These are phyloP conservation scores for Chaetomiaceae sp. DNA, from an alignment of 2,329 filamentous ascomycete genomes.

Conservation along the genomic window DNA sequence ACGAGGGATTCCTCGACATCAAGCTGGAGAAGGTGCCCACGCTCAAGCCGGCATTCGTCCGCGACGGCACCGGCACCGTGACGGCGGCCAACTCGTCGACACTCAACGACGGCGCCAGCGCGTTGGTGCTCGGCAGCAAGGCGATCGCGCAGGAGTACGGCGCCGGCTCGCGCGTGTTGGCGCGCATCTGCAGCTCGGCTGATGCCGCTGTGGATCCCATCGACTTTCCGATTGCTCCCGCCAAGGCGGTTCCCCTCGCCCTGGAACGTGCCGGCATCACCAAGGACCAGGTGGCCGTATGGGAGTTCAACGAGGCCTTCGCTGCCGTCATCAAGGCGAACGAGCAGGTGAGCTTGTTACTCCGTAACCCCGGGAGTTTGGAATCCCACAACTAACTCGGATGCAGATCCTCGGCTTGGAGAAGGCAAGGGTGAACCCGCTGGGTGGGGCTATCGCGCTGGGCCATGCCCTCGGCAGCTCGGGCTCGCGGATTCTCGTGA, in stretches of 20 bases:
- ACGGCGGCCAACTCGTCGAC: constrained; percentile 93
- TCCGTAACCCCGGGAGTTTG: not conserved
- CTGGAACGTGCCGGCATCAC: constrained; percentile 83
- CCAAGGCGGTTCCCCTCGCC: constrained; percentile 86
- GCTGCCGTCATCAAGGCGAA: constrained; percentile 94
- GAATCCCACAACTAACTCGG: constrained; percentile 12
- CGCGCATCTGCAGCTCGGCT: constrained; percentile 75
- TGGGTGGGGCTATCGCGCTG: constrained; percentile 86
- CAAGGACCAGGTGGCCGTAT: constrained; percentile 84
- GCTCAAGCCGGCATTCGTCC: constrained; percentile 85
- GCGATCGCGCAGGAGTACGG: constrained; percentile 77
- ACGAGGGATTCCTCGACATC: constrained; percentile 84
- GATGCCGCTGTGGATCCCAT: constrained; percentile 88
- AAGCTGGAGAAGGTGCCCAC: constrained; percentile 80
- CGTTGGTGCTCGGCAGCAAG: constrained; percentile 77
- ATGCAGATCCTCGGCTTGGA: constrained; percentile 70
- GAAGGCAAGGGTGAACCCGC: constrained; percentile 72
- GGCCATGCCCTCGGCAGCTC: constrained; percentile 93
- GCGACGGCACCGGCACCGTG: constrained; percentile 79
- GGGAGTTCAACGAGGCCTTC: constrained; percentile 99
- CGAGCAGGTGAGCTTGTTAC: constrained; percentile 55
- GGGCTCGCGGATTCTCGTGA: constrained; percentile 83
- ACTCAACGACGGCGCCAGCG: constrained; percentile 90
- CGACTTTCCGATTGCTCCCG: constrained; percentile 89
- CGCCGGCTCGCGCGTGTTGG: constrained; percentile 71